These are phyloP conservation scores for Zoysia japonica DNA, from an alignment of 176 grass and related monocot genomes.

Conservation along the genomic window DNA sequence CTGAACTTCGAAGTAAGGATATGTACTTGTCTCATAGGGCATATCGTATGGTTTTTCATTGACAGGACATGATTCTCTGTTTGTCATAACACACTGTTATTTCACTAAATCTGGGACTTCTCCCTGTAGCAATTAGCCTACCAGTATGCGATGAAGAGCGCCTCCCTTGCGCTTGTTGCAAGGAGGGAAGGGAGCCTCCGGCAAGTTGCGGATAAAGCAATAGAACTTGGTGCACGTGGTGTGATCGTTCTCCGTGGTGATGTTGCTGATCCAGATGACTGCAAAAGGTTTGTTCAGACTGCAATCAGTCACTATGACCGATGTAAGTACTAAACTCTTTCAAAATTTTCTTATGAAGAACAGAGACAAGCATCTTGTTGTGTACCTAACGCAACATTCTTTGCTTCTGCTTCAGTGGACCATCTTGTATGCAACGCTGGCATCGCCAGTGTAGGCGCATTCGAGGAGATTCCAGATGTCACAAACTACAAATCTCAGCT, in stretches of 20 bases:
- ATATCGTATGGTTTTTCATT: not conserved
- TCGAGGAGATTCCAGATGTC: conserved; percentile 63
- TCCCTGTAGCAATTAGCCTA: conserved; percentile 59
- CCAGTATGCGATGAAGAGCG: conserved; percentile 59
- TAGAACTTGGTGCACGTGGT: conserved; percentile 44
- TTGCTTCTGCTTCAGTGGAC: conserved; percentile 50
- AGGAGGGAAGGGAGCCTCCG: conserved; percentile 56
- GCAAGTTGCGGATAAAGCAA: conserved; percentile 45
- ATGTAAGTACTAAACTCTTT: conserved; percentile 30
- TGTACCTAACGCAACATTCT: not conserved
- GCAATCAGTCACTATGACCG: conserved; percentile 46
- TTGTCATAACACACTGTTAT: not conserved
- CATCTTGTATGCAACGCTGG: conserved; percentile 71
- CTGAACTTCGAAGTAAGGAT: not conserved
- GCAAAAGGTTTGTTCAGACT: conserved; percentile 44
- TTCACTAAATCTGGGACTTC: not conserved
- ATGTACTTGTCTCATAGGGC: not conserved
- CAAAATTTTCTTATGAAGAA: not conserved
- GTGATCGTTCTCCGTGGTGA: conserved; percentile 54
- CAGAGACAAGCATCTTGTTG: not conserved
- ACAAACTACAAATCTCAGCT: conserved; percentile 48
- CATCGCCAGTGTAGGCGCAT: conserved; percentile 41
- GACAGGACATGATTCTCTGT: not conserved
- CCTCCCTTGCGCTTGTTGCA: conserved; percentile 58
- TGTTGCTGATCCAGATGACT: conserved; percentile 44